Percentiles rank a stretch among this genome's conserved stretches.
Conservation (phyloP, 495 filamentous ascomycete species). For the Penicillium lagena region DNA sequence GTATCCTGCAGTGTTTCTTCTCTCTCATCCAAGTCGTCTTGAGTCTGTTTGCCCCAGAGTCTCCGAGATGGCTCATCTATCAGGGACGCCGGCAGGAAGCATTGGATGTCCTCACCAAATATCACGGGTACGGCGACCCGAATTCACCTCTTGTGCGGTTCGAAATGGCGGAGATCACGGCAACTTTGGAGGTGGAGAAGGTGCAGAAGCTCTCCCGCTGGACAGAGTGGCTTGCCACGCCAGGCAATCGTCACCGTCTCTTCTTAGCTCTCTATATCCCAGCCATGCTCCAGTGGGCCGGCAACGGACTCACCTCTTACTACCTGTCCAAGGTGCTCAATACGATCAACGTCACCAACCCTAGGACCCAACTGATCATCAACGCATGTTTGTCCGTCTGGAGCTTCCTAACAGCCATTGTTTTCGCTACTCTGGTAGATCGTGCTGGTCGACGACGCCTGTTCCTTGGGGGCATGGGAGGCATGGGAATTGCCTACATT, state of each 20-base stretch:
- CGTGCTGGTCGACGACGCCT: constrained; percentile 51
- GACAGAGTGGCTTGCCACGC: constrained; percentile 55
- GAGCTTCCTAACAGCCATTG: constrained; percentile 26
- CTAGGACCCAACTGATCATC: constrained; percentile 38
- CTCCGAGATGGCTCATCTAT: constrained; percentile 29
- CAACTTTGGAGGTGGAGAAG: constrained; percentile 24
- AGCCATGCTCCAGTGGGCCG: constrained; percentile 56
- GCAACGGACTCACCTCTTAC: constrained; percentile 62
- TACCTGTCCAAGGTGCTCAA: constrained; percentile 51
- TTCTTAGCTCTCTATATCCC: constrained; percentile 51
- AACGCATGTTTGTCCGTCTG: constrained; percentile 21
- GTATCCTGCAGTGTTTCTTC: constrained; percentile 20
- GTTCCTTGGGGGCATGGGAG: constrained; percentile 51
- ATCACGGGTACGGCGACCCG: constrained; percentile 23
- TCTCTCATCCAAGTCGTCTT: constrained; percentile 29
- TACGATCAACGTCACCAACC: constrained; percentile 44
- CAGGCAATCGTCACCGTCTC: constrained; percentile 61
- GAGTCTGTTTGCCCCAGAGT: constrained; percentile 32
- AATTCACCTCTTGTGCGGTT: constrained; percentile 16
- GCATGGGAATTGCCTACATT: constrained; percentile 53
- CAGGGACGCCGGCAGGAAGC: constrained; percentile 31
- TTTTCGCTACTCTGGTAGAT: constrained; percentile 52
- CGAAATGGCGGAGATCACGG: constrained; percentile 26
- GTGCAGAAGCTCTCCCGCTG: constrained; percentile 27
- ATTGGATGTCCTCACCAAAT: constrained; percentile 23